phyloP scores from a whole-genome alignment of 2,329 filamentous ascomycete species.

The Phyllosticta paracitricarpa region DNA sequence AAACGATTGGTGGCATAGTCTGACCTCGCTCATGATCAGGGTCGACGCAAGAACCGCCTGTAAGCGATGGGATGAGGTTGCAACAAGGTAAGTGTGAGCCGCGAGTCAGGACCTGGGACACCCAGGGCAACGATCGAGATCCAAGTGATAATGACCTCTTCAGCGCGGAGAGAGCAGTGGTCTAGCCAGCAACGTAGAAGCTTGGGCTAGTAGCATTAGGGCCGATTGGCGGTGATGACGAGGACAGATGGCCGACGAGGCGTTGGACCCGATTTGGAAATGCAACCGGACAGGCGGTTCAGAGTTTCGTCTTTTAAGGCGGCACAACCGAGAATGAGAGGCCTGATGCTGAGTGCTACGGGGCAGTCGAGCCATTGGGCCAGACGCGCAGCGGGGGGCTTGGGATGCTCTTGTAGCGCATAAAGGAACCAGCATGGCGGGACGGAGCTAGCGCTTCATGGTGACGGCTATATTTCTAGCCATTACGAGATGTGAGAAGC shows the following conservation, averaged over 20 bases:
- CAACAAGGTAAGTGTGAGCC: not conserved
- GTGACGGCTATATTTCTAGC: not conserved
- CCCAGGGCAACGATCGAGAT: not conserved
- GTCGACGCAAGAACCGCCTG: not conserved
- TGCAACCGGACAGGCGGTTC: not conserved
- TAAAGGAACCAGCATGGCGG: not conserved
- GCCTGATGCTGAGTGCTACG: not conserved
- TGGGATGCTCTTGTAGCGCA: not conserved
- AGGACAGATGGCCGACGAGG: not conserved
- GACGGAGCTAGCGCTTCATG: not conserved
- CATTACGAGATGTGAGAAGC: not conserved
- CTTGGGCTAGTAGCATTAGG: not conserved
- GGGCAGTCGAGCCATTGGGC: not conserved
- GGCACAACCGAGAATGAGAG: not conserved
- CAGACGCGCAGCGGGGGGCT: not conserved
- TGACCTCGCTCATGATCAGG: not conserved
- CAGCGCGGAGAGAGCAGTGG: not conserved
- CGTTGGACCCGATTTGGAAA: not conserved
- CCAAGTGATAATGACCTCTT: not conserved
- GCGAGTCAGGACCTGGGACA: not conserved
- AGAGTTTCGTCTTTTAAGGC: not conserved
- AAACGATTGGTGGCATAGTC: not conserved
- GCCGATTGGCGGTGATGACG: not conserved
- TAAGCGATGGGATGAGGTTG: not conserved
- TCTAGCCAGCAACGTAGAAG: not conserved